These are phyloP conservation scores for Polygonum maritimum DNA, from an alignment of 148 eudicot species.

Conservation along the genomic window DNA sequence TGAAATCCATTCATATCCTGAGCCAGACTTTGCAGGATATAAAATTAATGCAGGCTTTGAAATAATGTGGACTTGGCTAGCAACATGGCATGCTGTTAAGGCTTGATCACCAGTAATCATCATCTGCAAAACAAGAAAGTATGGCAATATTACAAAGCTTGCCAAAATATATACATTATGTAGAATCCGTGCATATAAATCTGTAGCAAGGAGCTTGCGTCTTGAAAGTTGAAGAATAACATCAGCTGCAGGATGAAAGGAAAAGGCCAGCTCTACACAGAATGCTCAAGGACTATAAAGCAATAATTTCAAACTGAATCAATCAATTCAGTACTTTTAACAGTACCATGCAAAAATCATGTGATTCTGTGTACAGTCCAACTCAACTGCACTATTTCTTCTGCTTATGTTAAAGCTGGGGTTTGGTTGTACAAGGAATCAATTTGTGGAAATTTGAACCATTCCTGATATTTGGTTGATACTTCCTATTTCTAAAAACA, in stretches of 20 bases:
- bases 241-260: not conserved
- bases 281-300: not conserved
- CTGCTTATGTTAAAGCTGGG: too few species aligned
- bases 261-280: not conserved
- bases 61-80: slow-evolving; percentile 85
- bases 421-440: not conserved
- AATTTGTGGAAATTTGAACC: not conserved
- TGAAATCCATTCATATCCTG: slow-evolving; percentile 75
- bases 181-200: not conserved
- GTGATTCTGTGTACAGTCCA: too few species aligned
- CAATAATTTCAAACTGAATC: not conserved
- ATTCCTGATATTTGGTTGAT: not conserved
- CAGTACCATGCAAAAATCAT: not conserved
- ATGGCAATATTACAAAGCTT: not conserved
- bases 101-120: slow-evolving; percentile 99
- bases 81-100: slow-evolving; percentile 97
- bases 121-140: slow-evolving; percentile 27
- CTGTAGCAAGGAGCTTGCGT: not conserved
- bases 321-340: not conserved
- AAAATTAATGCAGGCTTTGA: slow-evolving; percentile 75
- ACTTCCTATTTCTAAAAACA: not conserved
- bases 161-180: not conserved
- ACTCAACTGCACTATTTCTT: too few species aligned
- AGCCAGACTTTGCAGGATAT: slow-evolving; percentile 28
- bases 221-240: not conserved